Evolutionary conservation across 176 grass and related monocot species (phyloP), one percentile per base, ranked within the genome.

Genomic region (Oryza australiensis): DNA sequence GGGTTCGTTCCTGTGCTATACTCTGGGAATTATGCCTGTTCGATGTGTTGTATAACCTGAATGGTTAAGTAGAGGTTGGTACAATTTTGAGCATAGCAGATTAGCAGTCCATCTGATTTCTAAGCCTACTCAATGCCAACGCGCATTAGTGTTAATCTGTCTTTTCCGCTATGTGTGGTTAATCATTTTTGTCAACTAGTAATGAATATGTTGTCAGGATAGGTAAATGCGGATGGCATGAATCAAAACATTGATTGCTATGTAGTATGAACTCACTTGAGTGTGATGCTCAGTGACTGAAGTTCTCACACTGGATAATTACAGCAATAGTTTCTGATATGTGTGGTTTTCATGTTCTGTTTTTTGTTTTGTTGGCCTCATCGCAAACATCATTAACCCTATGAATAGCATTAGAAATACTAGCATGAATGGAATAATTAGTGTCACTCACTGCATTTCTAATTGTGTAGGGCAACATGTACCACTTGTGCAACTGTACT

Each of bases 401-500:
- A 59, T 1, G 20, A 72, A 67, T 59, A 22, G 1, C 12, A 24
- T 77, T 16, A 3, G 22, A 23, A 77, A 11, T 78, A 33, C 33
- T 83, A 77, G 23, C 5, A 40, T 43, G 53, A 75, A 34, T 55
- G 40, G 16, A 73, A 22, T 38, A 55, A 65, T n/a, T 34, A 62
- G 23, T 78, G 49, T 7, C 65, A 27, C 66, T 86, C 68, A 69
- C 29, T 49, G 83, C 68, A 7, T 77, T 72, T 66, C 64, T 66
- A 55, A 70, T 85, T 35, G 46, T 70, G 51, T 71, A 20, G 78
- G 28, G 26, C 11, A 89, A 89, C 70, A 97, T 91, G 95, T 85
- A 98, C 95, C 67, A 98, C 95, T 24, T 98, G 95, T 68, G 95
- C 95, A 66, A 98, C 92, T 69, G 92, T 94, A 74, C 86, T 98